Conservation (phyloP, 2,329 filamentous ascomycete species). For the Claviceps spartinae region DNA sequence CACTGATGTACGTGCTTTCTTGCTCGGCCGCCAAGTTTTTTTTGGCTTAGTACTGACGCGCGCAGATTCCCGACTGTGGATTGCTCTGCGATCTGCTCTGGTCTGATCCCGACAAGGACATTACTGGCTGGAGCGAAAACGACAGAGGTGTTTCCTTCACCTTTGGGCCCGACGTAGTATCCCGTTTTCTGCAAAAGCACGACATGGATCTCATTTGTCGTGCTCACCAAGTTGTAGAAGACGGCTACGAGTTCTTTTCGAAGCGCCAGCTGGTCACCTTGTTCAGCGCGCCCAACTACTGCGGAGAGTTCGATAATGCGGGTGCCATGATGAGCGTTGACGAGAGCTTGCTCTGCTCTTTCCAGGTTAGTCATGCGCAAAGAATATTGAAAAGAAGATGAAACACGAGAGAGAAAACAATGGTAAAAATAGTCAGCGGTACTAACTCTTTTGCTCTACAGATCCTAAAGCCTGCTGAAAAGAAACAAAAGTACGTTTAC, state of each 20-base stretch:
- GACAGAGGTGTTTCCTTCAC: conserved; percentile 98
- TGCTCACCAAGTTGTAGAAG: conserved; percentile 96
- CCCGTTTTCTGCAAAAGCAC: conserved; percentile 94
- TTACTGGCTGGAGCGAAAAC: conserved; percentile 98
- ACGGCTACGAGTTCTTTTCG: conserved; percentile 99
- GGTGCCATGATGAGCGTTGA: conserved; percentile 99
- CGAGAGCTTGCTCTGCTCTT: conserved; percentile 94
- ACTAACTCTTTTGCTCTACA: conserved; percentile 21
- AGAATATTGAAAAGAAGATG: not conserved
- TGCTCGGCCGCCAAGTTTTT: not conserved
- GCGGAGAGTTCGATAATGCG: conserved; percentile 97
- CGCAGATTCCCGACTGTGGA: conserved; percentile 91
- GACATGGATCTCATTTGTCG: conserved; percentile 99
- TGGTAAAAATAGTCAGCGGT: not conserved
- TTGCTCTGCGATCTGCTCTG: conserved; percentile 94
- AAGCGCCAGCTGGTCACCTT: conserved; percentile 95
- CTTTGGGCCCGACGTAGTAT: conserved; percentile 94
- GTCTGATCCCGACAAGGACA: conserved; percentile 99
- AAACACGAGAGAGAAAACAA: not conserved
- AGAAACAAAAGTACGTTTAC: conserved; percentile 99
- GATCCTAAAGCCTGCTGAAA: conserved; percentile 99
- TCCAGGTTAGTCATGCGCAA: conserved; percentile 55
- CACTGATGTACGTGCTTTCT: conserved; percentile 69
- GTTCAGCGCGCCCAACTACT: conserved; percentile 98
- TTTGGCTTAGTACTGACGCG: conserved; percentile 6